Percentiles rank a stretch among this genome's conserved stretches.
Evolutionary conservation across 2,329 filamentous ascomycete genomes (phyloP).

Genomic region (Penicillium crustosum): DNA sequence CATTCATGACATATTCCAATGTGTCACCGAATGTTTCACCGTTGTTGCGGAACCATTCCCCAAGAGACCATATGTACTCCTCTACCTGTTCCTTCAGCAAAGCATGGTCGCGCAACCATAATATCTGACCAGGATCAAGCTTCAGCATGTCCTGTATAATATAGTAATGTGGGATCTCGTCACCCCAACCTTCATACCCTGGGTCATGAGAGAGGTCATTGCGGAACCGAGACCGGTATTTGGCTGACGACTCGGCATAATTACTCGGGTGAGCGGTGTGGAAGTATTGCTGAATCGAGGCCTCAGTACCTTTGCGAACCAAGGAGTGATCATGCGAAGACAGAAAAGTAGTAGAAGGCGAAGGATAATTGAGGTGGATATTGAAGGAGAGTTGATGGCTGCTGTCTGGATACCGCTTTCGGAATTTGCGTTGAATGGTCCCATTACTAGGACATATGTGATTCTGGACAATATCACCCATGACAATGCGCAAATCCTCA

Average conservation of each 20-base stretch:
- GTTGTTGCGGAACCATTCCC: slow-evolving; percentile 64
- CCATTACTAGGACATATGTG: slow-evolving; percentile 64
- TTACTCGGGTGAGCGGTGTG: slow-evolving; percentile 25
- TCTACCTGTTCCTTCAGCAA: slow-evolving; percentile 59
- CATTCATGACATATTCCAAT: slow-evolving; percentile 55
- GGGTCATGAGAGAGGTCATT: slow-evolving; percentile 53
- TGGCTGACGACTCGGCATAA: slow-evolving; percentile 28
- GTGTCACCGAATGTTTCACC: slow-evolving; percentile 64
- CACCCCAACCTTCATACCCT: slow-evolving; percentile 63
- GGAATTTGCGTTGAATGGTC: slow-evolving; percentile 59
- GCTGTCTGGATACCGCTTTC: slow-evolving; percentile 54
- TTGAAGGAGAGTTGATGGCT: slow-evolving; percentile 53
- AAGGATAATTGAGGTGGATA: slow-evolving; percentile 53
- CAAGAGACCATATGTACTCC: slow-evolving; percentile 51
- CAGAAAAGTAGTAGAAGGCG: slow-evolving; percentile 16
- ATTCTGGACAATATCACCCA: slow-evolving; percentile 56
- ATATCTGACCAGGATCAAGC: slow-evolving; percentile 59
- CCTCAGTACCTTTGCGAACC: slow-evolving; percentile 10
- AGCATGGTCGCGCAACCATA: slow-evolving; percentile 58
- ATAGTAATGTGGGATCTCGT: slow-evolving; percentile 64
- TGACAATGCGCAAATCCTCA: slow-evolving; percentile 57
- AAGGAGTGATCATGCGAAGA: not conserved
- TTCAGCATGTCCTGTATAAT: slow-evolving; percentile 66
- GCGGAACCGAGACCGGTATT: slow-evolving; percentile 49
- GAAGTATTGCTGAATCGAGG: slow-evolving; percentile 22